Base-by-base conservation (phyloP, 2,329 filamentous ascomycete genomes). In the Sporothrix mexicana region DNA sequence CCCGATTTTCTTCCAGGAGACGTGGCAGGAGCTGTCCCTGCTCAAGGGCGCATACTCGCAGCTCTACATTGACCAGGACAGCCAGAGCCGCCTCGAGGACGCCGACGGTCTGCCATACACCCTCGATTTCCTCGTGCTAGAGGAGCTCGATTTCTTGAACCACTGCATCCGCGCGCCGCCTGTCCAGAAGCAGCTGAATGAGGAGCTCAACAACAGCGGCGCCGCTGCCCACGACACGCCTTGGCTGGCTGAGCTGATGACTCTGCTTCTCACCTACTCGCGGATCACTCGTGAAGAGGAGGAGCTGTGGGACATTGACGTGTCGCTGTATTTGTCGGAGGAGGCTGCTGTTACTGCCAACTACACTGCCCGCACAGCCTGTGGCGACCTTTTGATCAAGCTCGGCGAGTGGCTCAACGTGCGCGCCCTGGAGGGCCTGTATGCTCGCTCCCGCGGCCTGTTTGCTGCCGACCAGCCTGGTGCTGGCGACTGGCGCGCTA, bases 101-200 rank as follows among this genome's bases (percentile, higher is more conserved):
- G 89, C 92, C 3, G 95, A 99, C 80, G 91, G 91, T 57, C 86
- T 99, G n/a, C 94, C 95, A 0, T 98, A 97, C 81, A 97, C 95
- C 0, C 86, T 99, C 30, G 96, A 99, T 81, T 96, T 97, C 79
- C 87, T 99, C 69, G 90, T 98, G 3, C 85, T 98, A 8, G 96
- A 99, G 81, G 95, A 98, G 81, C 86, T 99, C 30, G 96, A 99
- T 81, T 95, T 98, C 79, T 88, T 99, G 80, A 96, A 97, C 82
- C 91, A 94, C 73, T 95, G 95, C 80, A 87, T 99, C 75, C 91
- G 93, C 75, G 95, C 95, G 7, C 91, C 93, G 3, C 93, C 94
- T 0, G 95, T 99, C 1, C 93, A 94, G 77, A 91, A 93, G 75
- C 93, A 98, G 81, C 89, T 99, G n/a, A 91, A 95, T 76, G 88